phyloP scores from a whole-genome alignment of 2,329 filamentous ascomycete species.

The Amylocarpus encephaloides region DNA sequence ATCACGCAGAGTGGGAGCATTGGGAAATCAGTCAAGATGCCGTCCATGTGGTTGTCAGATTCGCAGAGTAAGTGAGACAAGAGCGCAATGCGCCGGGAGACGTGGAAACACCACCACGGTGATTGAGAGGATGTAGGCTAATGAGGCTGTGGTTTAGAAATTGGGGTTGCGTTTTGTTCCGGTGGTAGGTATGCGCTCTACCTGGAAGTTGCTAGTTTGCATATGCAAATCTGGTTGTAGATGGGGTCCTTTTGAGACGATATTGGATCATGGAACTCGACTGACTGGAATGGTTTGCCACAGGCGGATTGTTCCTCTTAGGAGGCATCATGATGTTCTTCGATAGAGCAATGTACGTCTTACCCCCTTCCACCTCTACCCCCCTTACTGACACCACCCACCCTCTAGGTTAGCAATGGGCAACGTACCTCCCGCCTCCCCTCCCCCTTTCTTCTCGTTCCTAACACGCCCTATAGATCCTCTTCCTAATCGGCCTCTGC shows the following conservation, averaged over 20 bases:
- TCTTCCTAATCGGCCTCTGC: conserved; percentile 93
- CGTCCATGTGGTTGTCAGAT: conserved; percentile 88
- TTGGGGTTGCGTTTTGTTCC: conserved; percentile 96
- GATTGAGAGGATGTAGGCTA: conserved; percentile 22
- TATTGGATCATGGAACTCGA: neutral
- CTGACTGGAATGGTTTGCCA: conserved; percentile 13
- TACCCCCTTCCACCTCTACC: neutral
- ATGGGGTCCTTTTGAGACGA: no score
- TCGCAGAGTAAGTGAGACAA: conserved; percentile 64
- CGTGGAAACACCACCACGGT: conserved; percentile 5
- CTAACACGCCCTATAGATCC: conserved; percentile 56
- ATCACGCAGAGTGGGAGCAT: neutral
- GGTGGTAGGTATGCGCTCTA: conserved; percentile 63
- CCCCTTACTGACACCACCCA: conserved; percentile 1
- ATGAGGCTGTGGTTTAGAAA: conserved; percentile 53
- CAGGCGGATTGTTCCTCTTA: conserved; percentile 91
- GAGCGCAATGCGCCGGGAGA: conserved; percentile 19
- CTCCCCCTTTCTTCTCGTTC: conserved; percentile 14
- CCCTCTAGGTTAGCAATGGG: conserved; percentile 85
- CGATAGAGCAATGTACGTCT: conserved; percentile 81
- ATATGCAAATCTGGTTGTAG: no score
- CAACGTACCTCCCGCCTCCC: conserved; percentile 43
- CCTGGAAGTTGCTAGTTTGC: conserved; percentile 4
- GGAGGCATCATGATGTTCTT: conserved; percentile 96
- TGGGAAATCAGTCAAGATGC: conserved; percentile 25